Evolutionary conservation across 805 yeast genomes (phyloP).

Genomic region (Naumovozyma castellii): DNA sequence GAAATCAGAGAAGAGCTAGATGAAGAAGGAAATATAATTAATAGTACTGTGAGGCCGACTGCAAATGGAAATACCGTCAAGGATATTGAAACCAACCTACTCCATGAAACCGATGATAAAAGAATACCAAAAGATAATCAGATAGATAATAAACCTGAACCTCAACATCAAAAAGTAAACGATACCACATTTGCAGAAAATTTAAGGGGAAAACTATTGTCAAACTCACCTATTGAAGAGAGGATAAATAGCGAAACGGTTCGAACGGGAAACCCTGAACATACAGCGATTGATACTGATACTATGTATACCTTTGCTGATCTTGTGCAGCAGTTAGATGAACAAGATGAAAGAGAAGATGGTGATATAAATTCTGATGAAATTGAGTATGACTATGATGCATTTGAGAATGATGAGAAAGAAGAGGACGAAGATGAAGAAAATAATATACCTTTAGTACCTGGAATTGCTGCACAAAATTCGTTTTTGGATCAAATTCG

Average conservation of each 20-base stretch:
- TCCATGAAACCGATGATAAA: slow-evolving; percentile 1
- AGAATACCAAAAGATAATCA: slow-evolving; percentile 3
- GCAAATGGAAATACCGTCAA: slow-evolving; percentile 7
- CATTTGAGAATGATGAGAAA: slow-evolving; percentile 9
- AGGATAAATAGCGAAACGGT: no score
- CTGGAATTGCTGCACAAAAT: slow-evolving; percentile 17
- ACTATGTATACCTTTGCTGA: slow-evolving; percentile 29
- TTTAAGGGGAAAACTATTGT: slow-evolving; percentile 8
- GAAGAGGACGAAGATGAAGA: slow-evolving; percentile 16
- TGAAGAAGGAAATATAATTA: slow-evolving; percentile 65
- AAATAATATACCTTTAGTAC: slow-evolving; percentile 14
- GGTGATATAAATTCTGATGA: slow-evolving; percentile 15
- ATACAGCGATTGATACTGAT: slow-evolving; percentile 13
- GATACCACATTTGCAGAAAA: slow-evolving; percentile 14
- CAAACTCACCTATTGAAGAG: background rate
- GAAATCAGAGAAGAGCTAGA: slow-evolving; percentile 80
- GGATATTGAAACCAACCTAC: slow-evolving; percentile 10
- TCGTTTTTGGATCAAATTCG: slow-evolving; percentile 23
- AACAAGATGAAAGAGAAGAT: slow-evolving; percentile 22
- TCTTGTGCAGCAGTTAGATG: slow-evolving; percentile 25
- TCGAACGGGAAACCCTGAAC: no score
- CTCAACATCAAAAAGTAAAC: no score
- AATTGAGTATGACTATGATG: slow-evolving; percentile 17
- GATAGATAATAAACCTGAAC: slow-evolving; percentile 2
- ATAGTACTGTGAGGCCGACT: slow-evolving; percentile 36